Percentiles rank a stretch among this genome's conserved stretches.
Conservation (phyloP, 305 asterid species). For the Solanum hybrid region DNA sequence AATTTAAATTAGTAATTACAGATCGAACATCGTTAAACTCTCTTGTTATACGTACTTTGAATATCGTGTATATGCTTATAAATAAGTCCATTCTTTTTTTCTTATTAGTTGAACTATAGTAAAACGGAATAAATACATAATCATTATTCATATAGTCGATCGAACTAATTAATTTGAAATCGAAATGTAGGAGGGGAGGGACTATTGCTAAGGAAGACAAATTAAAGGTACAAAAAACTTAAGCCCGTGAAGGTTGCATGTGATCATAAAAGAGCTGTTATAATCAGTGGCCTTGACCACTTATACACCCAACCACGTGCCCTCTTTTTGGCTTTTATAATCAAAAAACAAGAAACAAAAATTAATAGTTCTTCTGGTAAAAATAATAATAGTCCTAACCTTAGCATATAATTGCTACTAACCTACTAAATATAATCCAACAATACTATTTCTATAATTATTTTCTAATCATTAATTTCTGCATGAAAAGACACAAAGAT, state of each 20-base stretch:
- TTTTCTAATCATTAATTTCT: not conserved
- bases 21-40: not conserved
- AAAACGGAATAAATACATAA: not conserved
- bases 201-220: constrained; percentile 44
- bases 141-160: not conserved
- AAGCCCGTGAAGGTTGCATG: constrained; percentile 86
- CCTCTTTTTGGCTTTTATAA: not conserved
- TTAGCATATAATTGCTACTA: not conserved
- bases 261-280: constrained; percentile 53
- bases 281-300: constrained; percentile 43
- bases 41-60: not conserved
- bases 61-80: not conserved
- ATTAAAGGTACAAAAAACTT: constrained; percentile 32
- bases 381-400: not conserved
- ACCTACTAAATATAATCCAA: not conserved
- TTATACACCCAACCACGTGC: constrained; percentile 71
- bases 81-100: not conserved
- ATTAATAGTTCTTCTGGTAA: not conserved
- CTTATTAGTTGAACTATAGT: not conserved
- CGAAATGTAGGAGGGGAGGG: not conserved
- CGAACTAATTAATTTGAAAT: not conserved
- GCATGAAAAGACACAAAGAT: not conserved
- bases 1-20: not conserved
- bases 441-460: not conserved
- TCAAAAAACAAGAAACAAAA: not conserved